Conservation (phyloP, 1,284 basidiomycete genomes). For the Apiotrichum montevideense region DNA sequence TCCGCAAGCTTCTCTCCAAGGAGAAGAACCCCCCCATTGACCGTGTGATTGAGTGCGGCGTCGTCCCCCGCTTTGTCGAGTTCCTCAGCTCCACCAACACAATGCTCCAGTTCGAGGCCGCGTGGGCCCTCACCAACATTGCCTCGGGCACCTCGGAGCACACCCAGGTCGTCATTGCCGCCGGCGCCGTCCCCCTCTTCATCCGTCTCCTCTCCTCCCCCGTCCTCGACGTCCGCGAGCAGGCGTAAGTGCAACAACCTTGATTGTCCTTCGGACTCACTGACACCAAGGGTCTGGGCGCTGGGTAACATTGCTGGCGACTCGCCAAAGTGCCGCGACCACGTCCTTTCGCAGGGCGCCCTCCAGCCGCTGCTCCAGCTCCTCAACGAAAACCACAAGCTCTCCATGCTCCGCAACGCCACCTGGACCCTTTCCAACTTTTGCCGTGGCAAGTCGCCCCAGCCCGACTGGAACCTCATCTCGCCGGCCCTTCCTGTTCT, state of each 20-base stretch:
- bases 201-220: conserved; percentile 82
- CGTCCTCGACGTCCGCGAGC: conserved; percentile 87
- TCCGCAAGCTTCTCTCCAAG: conserved; percentile 96
- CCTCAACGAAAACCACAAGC: conserved; percentile 66
- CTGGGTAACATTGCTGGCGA: conserved; percentile 95
- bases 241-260: conserved; percentile 54
- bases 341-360: conserved; percentile 56
- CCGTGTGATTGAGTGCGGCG: conserved; percentile 94
- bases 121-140: conserved; percentile 99
- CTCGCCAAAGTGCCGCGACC: conserved; percentile 88
- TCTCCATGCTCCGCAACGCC: conserved; percentile 94
- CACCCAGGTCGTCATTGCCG: conserved; percentile 94
- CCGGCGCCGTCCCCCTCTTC: conserved; percentile 94
- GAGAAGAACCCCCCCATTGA: conserved; percentile 99
- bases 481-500: conserved; percentile 92
- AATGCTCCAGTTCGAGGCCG: conserved; percentile 99
- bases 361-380: conserved; percentile 52
- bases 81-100: conserved; percentile 82
- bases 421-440: conserved; percentile 99
- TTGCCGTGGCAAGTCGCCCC: conserved; percentile 91
- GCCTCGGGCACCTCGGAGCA: conserved; percentile 98
- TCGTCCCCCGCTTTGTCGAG: conserved; percentile 95
- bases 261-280: not conserved
- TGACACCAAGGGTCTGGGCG: conserved; percentile 65
- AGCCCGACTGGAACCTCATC: conserved; percentile 91